A percentile compares a stretch with the other conserved stretches of the same genome.
These are phyloP conservation scores for Thelonectria blattea DNA, from an alignment of 2,329 filamentous ascomycete species.

Conservation along the genomic window DNA sequence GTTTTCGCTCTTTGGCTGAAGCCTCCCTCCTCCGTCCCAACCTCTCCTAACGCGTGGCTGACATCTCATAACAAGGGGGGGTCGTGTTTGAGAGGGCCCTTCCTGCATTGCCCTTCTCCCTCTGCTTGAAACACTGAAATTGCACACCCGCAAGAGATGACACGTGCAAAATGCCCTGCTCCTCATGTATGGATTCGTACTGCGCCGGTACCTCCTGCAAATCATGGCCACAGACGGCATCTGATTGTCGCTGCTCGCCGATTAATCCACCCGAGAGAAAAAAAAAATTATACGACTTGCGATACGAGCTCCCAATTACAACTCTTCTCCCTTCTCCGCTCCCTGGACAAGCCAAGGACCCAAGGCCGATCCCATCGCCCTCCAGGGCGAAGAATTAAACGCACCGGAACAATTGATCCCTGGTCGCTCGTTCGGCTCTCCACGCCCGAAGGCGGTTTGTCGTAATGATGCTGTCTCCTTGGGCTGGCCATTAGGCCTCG, in stretches of 20 bases:
- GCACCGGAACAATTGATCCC: conserved; percentile 1
- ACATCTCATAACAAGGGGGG: neutral
- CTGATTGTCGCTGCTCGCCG: neutral
- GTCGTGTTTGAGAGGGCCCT: neutral
- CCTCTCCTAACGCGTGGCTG: conserved; percentile 3
- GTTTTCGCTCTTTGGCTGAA: too few species aligned
- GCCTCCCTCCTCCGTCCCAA: too few species aligned
- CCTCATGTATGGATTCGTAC: too few species aligned
- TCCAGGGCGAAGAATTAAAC: conserved; percentile 3
- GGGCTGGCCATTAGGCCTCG: conserved; percentile 4
- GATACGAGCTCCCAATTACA: conserved; percentile 12
- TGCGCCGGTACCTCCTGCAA: neutral
- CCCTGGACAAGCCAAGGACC: neutral
- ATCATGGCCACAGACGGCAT: neutral
- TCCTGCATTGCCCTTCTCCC: neutral
- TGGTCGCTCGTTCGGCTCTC: neutral
- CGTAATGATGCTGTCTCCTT: conserved; percentile 2
- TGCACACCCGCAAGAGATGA: neutral
- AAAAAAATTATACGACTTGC: neutral
- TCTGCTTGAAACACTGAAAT: conserved; percentile 9
- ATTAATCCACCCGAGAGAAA: neutral
- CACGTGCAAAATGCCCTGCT: conserved; percentile 15
- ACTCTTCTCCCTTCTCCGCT: conserved; percentile 14
- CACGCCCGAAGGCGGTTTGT: neutral
- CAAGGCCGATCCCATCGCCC: conserved; percentile 15